Conservation (phyloP, 768 basidiomycete species). For the Leccinum broughii region DNA sequence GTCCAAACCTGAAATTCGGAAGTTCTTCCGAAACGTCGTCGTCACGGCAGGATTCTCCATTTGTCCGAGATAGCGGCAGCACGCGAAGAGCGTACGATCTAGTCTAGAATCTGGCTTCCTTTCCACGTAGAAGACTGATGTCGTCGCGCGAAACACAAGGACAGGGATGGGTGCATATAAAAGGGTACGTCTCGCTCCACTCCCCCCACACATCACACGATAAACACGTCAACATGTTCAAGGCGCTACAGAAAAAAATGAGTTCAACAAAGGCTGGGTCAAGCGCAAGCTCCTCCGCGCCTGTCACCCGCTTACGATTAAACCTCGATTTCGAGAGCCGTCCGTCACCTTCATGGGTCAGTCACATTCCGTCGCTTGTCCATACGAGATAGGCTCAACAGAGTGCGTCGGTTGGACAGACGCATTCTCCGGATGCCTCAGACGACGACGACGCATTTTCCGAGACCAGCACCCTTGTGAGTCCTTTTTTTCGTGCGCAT, state of each 20-base stretch:
- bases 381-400: background rate
- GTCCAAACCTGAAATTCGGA: background rate
- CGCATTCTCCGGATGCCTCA: background rate
- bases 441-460: constrained; percentile 2
- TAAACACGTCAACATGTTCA: background rate
- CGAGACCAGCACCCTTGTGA: constrained; percentile 18
- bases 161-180: background rate
- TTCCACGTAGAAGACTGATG: background rate
- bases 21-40: background rate
- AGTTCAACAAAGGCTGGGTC: background rate
- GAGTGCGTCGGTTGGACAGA: background rate
- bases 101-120: background rate
- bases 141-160: background rate
- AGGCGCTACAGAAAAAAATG: background rate
- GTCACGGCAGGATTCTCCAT: background rate
- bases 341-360: background rate
- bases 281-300: background rate
- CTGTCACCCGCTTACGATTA: background rate
- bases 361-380: background rate
- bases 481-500: background rate
- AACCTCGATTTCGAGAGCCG: background rate
- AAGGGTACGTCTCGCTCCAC: background rate
- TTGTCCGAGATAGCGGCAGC: background rate
- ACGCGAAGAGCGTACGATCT: background rate
- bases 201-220: background rate